phyloP scores from a whole-genome alignment of 768 basidiomycete species.

The Boletellus emodensis region DNA sequence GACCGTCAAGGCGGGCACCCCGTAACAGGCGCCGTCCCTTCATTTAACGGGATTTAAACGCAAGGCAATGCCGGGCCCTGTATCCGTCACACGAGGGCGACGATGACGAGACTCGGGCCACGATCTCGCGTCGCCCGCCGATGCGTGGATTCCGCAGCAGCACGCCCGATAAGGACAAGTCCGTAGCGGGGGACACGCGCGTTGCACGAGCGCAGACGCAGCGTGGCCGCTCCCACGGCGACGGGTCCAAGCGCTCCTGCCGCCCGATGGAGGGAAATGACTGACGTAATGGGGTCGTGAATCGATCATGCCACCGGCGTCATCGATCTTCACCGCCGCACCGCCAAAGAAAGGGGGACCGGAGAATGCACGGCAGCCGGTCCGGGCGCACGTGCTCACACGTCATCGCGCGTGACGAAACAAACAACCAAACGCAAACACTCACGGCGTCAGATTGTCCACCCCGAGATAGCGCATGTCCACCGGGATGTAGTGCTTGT shows the following conservation, averaged over 20 bases:
- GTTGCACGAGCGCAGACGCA: not conserved
- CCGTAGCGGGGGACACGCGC: not conserved
- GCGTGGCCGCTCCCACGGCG: no score
- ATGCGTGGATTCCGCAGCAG: not conserved
- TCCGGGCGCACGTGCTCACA: constrained; percentile 1
- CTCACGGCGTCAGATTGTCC: constrained; percentile 67
- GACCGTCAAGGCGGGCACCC: not conserved
- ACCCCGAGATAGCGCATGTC: constrained; percentile 71
- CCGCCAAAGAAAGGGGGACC: constrained; percentile 2
- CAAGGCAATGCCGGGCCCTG: no score
- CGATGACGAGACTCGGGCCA: not conserved
- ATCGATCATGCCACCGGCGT: constrained; percentile 26
- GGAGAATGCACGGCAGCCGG: not conserved
- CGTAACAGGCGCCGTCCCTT: constrained; percentile 10
- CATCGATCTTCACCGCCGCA: constrained; percentile 25
- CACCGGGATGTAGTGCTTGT: constrained; percentile 93
- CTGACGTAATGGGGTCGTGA: constrained; percentile 18
- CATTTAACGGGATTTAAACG: not conserved
- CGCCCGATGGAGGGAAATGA: not conserved
- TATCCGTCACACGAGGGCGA: no score
- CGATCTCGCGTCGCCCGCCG: no score
- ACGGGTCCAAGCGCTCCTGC: no score
- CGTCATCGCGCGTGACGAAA: constrained; percentile 15
- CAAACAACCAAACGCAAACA: constrained; percentile 13
- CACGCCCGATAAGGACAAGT: constrained; percentile 2